Evolutionary conservation across 169 alveolate species (phyloP), one percentile per base, ranked within the genome.

Genomic region (Babesia sp.): DNA sequence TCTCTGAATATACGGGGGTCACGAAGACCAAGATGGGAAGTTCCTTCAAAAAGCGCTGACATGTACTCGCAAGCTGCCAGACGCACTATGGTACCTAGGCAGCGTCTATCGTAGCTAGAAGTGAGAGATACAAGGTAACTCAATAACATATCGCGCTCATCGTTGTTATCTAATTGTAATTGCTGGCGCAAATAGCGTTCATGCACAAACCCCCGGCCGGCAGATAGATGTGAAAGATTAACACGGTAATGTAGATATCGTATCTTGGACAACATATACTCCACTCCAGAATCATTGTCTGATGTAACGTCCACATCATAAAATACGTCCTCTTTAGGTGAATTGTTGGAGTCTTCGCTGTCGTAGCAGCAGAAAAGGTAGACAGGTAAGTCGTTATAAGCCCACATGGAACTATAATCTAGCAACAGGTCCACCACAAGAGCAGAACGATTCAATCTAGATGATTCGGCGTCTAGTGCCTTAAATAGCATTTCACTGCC

Each of bases 61-160:
- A 64, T 5, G 26, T 64, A 64, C 39, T 64, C 74, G 34, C 74
- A 64, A 8, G 59, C 29, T 39, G 74, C 74, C 50, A 64, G 44
- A 39, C 54, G 74, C 8, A 37, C 37, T 18, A 64, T 12, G 22
- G 51, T 37, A 16, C 20, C 61, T 22, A 64, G 37, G 48, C 74
- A 24, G 11, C 14, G 22, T 4, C 51, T 2, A 34, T 42, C 74
- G 16, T 64, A 64, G 14, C 74, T 29, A n/a, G 39, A 20, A 11
- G 74, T 64, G 1, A 64, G 50, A 5, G 74, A 44, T 1, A 45
- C 48, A 24, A 64, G 14, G 54, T 64, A 26, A 5, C 26, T 31
- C 1, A 64, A 7, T 8, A 31, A 20, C 1, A 45, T 9, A 16
- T 46, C 63, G 34, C 36, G 8, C 4, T 7, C 20, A 3, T 50